Conservation (phyloP, 164 flowering plant genomes). For the Vitis cinerea region DNA sequence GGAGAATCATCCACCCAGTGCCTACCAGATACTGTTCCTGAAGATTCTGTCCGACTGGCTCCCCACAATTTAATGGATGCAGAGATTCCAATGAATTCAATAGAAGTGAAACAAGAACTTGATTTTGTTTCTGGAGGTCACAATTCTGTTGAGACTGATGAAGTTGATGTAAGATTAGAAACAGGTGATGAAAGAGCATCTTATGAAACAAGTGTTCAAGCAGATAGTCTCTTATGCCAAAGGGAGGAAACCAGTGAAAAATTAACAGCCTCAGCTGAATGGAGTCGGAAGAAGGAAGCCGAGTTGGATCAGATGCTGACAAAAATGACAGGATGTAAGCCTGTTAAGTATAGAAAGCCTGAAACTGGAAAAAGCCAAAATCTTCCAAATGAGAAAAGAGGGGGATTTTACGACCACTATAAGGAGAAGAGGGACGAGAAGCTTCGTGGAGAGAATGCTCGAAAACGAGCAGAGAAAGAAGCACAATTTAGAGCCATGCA, state of each 20-base stretch:
- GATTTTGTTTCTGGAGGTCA: slow-evolving; percentile 15
- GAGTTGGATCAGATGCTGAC: slow-evolving; percentile 70
- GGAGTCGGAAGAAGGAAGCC: slow-evolving; percentile 75
- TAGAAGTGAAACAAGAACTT: slow-evolving; percentile 27
- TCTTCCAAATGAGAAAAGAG: slow-evolving; percentile 40
- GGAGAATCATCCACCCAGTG: slow-evolving; percentile 47
- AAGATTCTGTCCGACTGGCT: slow-evolving; percentile 19
- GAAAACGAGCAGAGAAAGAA: slow-evolving; percentile 56
- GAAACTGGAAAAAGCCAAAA: slow-evolving; percentile 32
- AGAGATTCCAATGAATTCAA: slow-evolving; percentile 20
- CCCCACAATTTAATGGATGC: slow-evolving; percentile 19
- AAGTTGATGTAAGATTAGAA: slow-evolving; percentile 22
- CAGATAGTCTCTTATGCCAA: slow-evolving; percentile 19
- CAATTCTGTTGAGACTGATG: slow-evolving; percentile 21
- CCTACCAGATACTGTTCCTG: slow-evolving; percentile 32
- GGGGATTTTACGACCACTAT: slow-evolving; percentile 53
- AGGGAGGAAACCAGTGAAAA: slow-evolving; percentile 34
- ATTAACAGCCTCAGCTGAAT: slow-evolving; percentile 48
- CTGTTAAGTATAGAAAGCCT: slow-evolving; percentile 27
- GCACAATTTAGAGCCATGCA: slow-evolving; percentile 52
- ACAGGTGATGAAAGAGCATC: slow-evolving; percentile 15
- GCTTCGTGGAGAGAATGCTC: slow-evolving; percentile 55
- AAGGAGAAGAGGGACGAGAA: slow-evolving; percentile 75
- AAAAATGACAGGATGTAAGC: slow-evolving; percentile 61
- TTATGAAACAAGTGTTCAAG: slow-evolving; percentile 13